A percentile compares a stretch with the other conserved stretches of the same genome.
Conservation (phyloP, 1,284 basidiomycete species). For the Veloboletus limbatus region DNA sequence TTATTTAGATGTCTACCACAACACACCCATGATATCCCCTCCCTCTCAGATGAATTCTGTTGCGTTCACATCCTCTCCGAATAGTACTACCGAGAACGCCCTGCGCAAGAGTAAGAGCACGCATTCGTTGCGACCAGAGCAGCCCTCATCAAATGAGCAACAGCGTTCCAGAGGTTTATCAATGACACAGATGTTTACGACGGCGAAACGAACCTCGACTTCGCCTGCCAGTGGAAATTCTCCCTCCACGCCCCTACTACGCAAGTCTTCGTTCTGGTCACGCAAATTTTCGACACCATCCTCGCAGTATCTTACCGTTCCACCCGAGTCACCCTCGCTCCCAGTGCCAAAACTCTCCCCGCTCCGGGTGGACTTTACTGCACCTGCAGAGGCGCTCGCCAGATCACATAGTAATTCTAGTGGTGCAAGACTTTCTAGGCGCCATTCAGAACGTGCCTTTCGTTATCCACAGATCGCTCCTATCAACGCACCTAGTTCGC, state of each 20-base stretch:
- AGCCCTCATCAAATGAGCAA: slow-evolving; percentile 28
- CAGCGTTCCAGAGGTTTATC: slow-evolving; percentile 44
- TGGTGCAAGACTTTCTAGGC: slow-evolving; percentile 44
- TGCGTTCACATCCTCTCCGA: slow-evolving; percentile 20
- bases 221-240: slow-evolving; percentile 14
- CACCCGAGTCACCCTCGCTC: slow-evolving; percentile 38
- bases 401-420: slow-evolving; percentile 29
- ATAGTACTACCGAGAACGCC: slow-evolving; percentile 13
- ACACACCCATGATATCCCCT: slow-evolving; percentile 17
- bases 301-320: slow-evolving; percentile 20
- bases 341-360: slow-evolving; percentile 54
- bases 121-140: slow-evolving; percentile 15
- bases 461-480: slow-evolving; percentile 21
- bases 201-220: slow-evolving; percentile 43
- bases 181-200: slow-evolving; percentile 39
- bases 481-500: slow-evolving; percentile 14
- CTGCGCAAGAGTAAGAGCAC: slow-evolving; percentile 32
- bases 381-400: slow-evolving; percentile 27
- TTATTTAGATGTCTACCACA: slow-evolving; percentile 23
- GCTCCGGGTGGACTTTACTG: slow-evolving; percentile 42
- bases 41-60: slow-evolving; percentile 23
- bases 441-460: slow-evolving; percentile 47
- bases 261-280: slow-evolving; percentile 57
- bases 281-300: slow-evolving; percentile 35
- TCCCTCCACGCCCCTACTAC: slow-evolving; percentile 41